Evolutionary conservation across 75 land plant species (phyloP), one percentile per base, ranked within the genome.

Genomic region (Cupressus sempervirens): DNA sequence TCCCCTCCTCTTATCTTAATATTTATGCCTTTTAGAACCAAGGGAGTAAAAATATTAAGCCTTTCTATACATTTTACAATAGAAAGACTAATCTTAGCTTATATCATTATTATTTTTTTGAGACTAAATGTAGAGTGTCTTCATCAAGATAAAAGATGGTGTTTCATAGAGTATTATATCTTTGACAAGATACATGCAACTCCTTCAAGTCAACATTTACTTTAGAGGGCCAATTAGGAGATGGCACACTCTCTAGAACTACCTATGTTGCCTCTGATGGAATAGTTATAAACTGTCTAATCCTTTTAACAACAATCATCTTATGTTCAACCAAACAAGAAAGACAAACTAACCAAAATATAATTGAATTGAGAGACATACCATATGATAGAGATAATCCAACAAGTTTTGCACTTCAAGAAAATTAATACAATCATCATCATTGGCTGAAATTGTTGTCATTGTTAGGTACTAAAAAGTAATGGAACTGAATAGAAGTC

Each of bases 321-420:
- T 87, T 92, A 72, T 98, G 96, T 85, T 95, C 99, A 74, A 98
- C 83, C 46, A 91, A 88, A 88, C 99, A 98, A 46, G 93, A 90
- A 36, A 92, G 85, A 84, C 88, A 95, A 41, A 93, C 87, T 18
- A 94, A 88, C 86, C 86, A 94, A 43, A 91, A 95, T 52, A 96
- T 77, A 40, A 83, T 86, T 26, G 85, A 36, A 77, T 94, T 96
- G 80, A 98, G 94, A 38, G 93, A 92, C 53, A 98, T 79, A 32
- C 95, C 98, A 84, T 98, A 98, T 6, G 98, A 91, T 68, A 98
- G 93, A n/a, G 99, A 90, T 41, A 98, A 87, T 15, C 98, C 98
- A 26, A 95, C 97, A 85, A 89, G 86, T 45, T 90, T 98, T 98
- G 94, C 85, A 90, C 70, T 54, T 84, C 16, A 50, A 29, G 81